Evolutionary conservation across 2,329 filamentous ascomycete species (phyloP).

Genomic region (Arachnopeziza araneosa): DNA sequence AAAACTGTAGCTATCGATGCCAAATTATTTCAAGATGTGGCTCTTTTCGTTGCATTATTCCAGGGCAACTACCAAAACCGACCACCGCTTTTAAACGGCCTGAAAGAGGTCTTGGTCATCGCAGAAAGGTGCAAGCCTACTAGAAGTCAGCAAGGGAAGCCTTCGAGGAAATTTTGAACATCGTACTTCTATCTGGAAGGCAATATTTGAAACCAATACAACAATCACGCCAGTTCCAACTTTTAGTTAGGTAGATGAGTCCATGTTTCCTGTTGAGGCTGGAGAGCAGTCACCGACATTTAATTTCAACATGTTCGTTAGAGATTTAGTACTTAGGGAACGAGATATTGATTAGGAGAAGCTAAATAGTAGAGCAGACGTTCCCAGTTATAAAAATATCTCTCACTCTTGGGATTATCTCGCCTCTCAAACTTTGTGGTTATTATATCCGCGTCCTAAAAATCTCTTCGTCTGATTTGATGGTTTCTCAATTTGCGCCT

Average conservation of each 20-base stretch:
- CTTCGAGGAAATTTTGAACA: neutral
- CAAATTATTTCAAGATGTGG: neutral
- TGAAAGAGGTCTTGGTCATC: constrained; percentile 65
- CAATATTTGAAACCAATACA: neutral
- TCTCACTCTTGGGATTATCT: too few species aligned
- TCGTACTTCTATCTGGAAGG: neutral
- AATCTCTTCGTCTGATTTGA: too few species aligned
- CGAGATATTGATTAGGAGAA: neutral
- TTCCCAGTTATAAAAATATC: too few species aligned
- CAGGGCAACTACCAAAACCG: constrained; percentile 61
- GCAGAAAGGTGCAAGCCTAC: neutral
- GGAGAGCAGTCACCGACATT: neutral
- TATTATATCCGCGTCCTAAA: too few species aligned
- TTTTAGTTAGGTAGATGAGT: neutral
- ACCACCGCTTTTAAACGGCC: constrained; percentile 59
- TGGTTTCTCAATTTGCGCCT: too few species aligned
- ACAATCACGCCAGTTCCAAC: neutral
- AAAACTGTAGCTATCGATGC: neutral
- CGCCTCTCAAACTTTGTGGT: too few species aligned
- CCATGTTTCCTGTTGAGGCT: neutral
- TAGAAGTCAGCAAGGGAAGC: neutral
- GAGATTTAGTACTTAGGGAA: neutral
- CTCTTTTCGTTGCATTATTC: neutral
- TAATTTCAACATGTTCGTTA: neutral
- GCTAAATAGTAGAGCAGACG: neutral